Conservation (phyloP, 2,329 filamentous ascomycete genomes). For the Drechmeria coniospora region DNA sequence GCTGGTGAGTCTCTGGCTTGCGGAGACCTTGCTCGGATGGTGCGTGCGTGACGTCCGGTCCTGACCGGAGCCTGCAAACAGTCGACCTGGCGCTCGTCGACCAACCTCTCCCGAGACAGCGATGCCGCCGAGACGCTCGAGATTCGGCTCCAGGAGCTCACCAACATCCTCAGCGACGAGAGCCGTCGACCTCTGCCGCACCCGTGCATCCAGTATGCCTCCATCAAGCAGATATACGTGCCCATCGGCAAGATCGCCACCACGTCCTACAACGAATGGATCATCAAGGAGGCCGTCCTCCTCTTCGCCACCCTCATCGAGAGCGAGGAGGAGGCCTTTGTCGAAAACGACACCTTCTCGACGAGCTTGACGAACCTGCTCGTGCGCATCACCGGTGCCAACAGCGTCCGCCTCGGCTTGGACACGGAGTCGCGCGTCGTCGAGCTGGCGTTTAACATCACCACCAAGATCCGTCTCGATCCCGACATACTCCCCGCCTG, state of each 20-base stretch:
- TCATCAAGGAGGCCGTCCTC: constrained; percentile 70
- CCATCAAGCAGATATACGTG: constrained; percentile 76
- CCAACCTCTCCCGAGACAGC: constrained; percentile 43
- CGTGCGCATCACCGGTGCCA: constrained; percentile 59
- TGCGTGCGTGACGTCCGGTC: constrained; percentile 1
- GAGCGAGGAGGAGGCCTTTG: constrained; percentile 89
- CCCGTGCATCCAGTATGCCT: constrained; percentile 77
- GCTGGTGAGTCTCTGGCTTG: constrained; percentile 27
- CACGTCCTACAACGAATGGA: constrained; percentile 67
- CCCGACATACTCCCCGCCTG: constrained; percentile 77
- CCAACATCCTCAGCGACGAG: constrained; percentile 71
- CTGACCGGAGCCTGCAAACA: constrained; percentile 12
- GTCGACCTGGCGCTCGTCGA: constrained; percentile 43
- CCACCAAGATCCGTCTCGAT: constrained; percentile 85
- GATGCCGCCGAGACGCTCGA: constrained; percentile 49
- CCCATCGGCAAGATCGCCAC: constrained; percentile 81
- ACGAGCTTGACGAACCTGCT: constrained; percentile 76
- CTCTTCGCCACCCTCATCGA: constrained; percentile 89
- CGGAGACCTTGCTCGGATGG: not conserved
- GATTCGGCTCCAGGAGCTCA: constrained; percentile 46
- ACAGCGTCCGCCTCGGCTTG: constrained; percentile 55
- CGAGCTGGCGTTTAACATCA: constrained; percentile 87
- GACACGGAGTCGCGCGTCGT: constrained; percentile 82
- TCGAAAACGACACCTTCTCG: constrained; percentile 75
- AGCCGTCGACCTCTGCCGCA: constrained; percentile 77